Conservation (phyloP, 768 basidiomycete species). For the Harrya chromipes region DNA sequence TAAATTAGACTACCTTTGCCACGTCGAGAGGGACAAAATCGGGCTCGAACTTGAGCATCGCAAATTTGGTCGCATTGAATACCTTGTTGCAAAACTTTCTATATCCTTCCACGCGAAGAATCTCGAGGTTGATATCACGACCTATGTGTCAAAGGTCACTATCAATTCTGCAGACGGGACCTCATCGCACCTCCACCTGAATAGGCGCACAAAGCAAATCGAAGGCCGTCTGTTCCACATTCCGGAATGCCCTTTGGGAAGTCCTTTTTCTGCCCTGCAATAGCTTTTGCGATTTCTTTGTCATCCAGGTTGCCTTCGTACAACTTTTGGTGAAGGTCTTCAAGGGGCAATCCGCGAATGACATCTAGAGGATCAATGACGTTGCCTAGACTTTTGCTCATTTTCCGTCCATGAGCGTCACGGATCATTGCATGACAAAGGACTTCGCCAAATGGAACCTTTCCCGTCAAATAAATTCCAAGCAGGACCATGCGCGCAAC, state of each 20-base stretch:
- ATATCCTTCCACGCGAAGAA: conserved; percentile 94
- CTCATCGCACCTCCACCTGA: conserved; percentile 69
- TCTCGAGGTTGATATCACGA: conserved; percentile 96
- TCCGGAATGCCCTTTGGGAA: conserved; percentile 99
- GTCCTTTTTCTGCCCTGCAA: conserved; percentile 95
- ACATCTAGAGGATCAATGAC: conserved; percentile 97
- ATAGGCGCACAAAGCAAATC: conserved; percentile 95
- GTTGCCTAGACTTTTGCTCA: conserved; percentile 98
- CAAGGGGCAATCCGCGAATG: conserved; percentile 78
- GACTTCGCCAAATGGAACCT: conserved; percentile 94
- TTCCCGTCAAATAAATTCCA: conserved; percentile 81
- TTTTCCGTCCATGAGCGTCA: conserved; percentile 97
- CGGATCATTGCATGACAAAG: conserved; percentile 99
- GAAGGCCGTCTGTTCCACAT: conserved; percentile 94
- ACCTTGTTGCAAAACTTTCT: conserved; percentile 99
- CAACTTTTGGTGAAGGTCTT: conserved; percentile 81
- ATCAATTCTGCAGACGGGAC: background rate
- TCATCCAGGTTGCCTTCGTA: conserved; percentile 91
- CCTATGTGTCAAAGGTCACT: conserved; percentile 42
- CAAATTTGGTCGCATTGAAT: conserved; percentile 98
- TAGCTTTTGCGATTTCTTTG: conserved; percentile 88
- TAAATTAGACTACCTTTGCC: conserved; percentile 51
- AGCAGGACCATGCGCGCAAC: conserved; percentile 98
- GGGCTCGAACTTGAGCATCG: conserved; percentile 94
- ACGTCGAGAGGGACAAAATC: conserved; percentile 71